Percentiles rank a stretch among this genome's conserved stretches.
Evolutionary conservation across 768 basidiomycete genomes (phyloP).

Genomic region (Pholiota molesta): DNA sequence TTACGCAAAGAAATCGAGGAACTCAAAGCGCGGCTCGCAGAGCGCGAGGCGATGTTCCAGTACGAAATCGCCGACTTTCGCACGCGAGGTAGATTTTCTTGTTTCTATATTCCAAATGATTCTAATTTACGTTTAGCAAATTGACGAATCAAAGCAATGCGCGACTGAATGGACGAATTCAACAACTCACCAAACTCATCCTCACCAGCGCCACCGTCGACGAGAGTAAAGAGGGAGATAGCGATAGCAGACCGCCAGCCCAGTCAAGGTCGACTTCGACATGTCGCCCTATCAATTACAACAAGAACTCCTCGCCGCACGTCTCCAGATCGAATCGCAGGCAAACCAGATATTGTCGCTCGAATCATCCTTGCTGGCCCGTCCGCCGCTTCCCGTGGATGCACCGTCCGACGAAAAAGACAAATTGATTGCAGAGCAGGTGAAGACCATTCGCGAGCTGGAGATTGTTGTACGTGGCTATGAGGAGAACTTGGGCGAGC

Average conservation of each 20-base stretch:
- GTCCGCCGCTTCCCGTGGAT: slow-evolving; percentile 66
- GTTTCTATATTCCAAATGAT: neutral
- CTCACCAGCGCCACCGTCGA: slow-evolving; percentile 85
- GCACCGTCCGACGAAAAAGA: slow-evolving; percentile 78
- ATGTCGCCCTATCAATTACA: slow-evolving; percentile 90
- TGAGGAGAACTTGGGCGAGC: slow-evolving; percentile 74
- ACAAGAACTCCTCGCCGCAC: slow-evolving; percentile 82
- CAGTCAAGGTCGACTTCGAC: slow-evolving; percentile 88
- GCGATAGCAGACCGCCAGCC: slow-evolving; percentile 82
- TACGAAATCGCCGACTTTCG: slow-evolving; percentile 49
- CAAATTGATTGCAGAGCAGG: slow-evolving; percentile 70
- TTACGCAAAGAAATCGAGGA: slow-evolving; percentile 95
- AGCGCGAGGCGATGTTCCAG: slow-evolving; percentile 69
- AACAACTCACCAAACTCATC: slow-evolving; percentile 83
- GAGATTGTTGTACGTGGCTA: slow-evolving; percentile 73
- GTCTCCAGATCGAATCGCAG: slow-evolving; percentile 79
- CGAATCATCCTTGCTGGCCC: slow-evolving; percentile 73
- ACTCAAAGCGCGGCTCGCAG: slow-evolving; percentile 72
- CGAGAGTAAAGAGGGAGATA: slow-evolving; percentile 66
- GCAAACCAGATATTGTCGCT: slow-evolving; percentile 83
- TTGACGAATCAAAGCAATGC: slow-evolving; percentile 87
- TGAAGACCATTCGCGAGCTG: slow-evolving; percentile 75
- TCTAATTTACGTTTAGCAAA: slow-evolving; percentile 51
- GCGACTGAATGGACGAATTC: slow-evolving; percentile 79
- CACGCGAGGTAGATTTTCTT: slow-evolving; percentile 44